Evolutionary conservation across 2,329 filamentous ascomycete species (phyloP).

Genomic region (Biscogniauxia marginata): DNA sequence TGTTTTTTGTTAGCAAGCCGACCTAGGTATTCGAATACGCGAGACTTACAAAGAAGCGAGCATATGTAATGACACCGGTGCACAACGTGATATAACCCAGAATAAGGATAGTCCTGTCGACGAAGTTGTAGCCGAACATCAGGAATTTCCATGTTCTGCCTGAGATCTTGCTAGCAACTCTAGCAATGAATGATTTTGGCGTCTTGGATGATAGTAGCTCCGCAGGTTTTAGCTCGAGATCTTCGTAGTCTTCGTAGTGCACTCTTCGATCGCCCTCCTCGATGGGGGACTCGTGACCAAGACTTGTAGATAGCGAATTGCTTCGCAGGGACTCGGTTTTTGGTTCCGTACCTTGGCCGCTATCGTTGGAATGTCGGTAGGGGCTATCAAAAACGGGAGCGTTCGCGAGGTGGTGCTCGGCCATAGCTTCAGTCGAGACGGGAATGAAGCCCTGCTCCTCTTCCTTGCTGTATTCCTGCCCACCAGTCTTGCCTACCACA

Average conservation of each 20-base stretch:
- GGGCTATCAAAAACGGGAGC: constrained; percentile 31
- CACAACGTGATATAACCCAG: constrained; percentile 73
- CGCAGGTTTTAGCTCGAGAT: constrained; percentile 39
- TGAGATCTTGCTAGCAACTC: constrained; percentile 55
- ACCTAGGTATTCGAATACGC: not conserved
- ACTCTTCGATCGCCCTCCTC: constrained; percentile 39
- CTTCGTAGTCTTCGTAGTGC: constrained; percentile 46
- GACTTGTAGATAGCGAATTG: constrained; percentile 60
- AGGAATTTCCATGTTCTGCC: constrained; percentile 57
- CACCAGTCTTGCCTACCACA: constrained; percentile 29
- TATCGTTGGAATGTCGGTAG: constrained; percentile 67
- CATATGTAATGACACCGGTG: constrained; percentile 74
- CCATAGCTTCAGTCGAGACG: constrained; percentile 55
- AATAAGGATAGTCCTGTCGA: constrained; percentile 76
- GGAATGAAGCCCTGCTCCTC: constrained; percentile 63
- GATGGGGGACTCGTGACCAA: constrained; percentile 43
- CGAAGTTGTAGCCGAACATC: constrained; percentile 59
- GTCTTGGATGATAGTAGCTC: constrained; percentile 47
- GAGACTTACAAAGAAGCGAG: constrained; percentile 76
- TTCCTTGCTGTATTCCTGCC: constrained; percentile 25
- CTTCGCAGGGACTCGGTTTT: constrained; percentile 66
- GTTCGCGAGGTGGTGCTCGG: constrained; percentile 48
- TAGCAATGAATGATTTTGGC: constrained; percentile 51
- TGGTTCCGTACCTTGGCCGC: constrained; percentile 71
- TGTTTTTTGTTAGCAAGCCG: constrained; percentile 13